Conservation (phyloP, 2,329 filamentous ascomycete species). For the Fusarium albosuccineum region DNA sequence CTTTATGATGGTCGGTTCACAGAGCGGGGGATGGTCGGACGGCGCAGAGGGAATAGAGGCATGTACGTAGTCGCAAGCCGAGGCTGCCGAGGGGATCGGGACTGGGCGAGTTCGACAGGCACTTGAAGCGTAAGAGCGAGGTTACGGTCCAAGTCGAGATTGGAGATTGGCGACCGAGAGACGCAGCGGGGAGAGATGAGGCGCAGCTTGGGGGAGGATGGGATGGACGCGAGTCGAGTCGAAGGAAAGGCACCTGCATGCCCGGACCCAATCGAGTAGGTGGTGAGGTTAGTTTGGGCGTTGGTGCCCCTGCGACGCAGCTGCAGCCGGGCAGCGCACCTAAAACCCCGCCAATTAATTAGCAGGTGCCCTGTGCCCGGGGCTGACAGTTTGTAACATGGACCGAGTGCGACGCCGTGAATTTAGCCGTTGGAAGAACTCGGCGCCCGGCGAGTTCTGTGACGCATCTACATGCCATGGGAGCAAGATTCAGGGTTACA, state of each 20-base stretch:
- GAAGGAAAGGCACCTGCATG: slow-evolving; percentile 1
- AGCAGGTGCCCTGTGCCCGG: neutral
- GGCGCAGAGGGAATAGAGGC: slow-evolving; percentile 37
- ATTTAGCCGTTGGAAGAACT: slow-evolving; percentile 10
- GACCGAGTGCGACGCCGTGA: neutral
- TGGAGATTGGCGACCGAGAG: slow-evolving; percentile 20
- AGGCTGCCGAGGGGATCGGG: neutral
- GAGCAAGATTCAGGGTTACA: neutral
- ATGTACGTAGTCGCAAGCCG: slow-evolving; percentile 33
- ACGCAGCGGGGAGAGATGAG: slow-evolving; percentile 33
- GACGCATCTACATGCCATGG: neutral
- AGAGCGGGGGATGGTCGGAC: slow-evolving; percentile 34
- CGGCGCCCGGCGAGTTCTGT: neutral
- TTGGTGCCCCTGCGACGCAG: slow-evolving; percentile 36
- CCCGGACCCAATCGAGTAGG: slow-evolving; percentile 32
- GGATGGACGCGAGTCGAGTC: slow-evolving; percentile 8
- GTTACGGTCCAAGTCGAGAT: slow-evolving; percentile 24
- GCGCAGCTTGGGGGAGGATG: slow-evolving; percentile 30
- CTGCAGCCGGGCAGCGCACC: slow-evolving; percentile 18
- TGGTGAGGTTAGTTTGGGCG: slow-evolving; percentile 38
- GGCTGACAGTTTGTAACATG: slow-evolving; percentile 19
- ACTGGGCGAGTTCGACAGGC: neutral
- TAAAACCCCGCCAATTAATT: slow-evolving; percentile 45
- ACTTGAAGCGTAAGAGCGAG: slow-evolving; percentile 12
- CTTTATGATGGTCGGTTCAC: slow-evolving; percentile 33